phyloP scores from a whole-genome alignment of 805 yeast species.

The Isabelozyma gotoi region DNA sequence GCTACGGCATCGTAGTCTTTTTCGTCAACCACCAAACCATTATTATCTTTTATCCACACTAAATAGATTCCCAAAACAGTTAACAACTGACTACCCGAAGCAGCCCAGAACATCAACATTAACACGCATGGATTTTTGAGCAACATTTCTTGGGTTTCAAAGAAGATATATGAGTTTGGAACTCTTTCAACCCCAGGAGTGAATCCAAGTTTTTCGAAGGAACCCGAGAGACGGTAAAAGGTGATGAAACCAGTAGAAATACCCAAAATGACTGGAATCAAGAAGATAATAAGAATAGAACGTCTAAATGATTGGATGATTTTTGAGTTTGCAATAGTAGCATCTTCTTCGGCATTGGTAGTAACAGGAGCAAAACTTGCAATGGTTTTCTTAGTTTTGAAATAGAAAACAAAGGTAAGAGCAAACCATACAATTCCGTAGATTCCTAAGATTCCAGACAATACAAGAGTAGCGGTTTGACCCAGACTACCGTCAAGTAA shows the following conservation, averaged over 20 bases:
- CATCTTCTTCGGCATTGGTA: conserved; percentile 8
- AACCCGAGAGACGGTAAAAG: not conserved
- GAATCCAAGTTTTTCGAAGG: not conserved
- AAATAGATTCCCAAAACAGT: conserved; percentile 12
- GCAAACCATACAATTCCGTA: conserved; percentile 13
- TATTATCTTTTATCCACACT: conserved; percentile 31
- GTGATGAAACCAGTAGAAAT: not conserved
- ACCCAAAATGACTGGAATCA: conserved; percentile 18
- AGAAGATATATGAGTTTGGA: not conserved
- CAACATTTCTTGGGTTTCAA: not conserved
- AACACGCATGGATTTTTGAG: not conserved
- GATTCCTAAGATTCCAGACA: not conserved
- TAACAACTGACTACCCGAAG: not conserved
- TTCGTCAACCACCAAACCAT: conserved; percentile 25
- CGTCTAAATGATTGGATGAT: conserved; percentile 20
- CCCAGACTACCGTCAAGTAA: not conserved
- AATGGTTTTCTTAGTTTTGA: conserved; percentile 25
- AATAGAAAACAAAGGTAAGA: conserved; percentile 16
- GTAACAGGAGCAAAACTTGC: conserved; percentile 27
- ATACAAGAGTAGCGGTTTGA: not conserved
- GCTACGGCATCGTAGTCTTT: conserved; percentile 12
- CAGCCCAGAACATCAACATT: conserved; percentile 1
- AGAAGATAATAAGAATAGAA: conserved; percentile 25
- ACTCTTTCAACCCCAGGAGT: not conserved
- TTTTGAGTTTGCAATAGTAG: conserved; percentile 14